Conservation (phyloP, 148 eudicot genomes). For the Vaccinium myrtillus region DNA sequence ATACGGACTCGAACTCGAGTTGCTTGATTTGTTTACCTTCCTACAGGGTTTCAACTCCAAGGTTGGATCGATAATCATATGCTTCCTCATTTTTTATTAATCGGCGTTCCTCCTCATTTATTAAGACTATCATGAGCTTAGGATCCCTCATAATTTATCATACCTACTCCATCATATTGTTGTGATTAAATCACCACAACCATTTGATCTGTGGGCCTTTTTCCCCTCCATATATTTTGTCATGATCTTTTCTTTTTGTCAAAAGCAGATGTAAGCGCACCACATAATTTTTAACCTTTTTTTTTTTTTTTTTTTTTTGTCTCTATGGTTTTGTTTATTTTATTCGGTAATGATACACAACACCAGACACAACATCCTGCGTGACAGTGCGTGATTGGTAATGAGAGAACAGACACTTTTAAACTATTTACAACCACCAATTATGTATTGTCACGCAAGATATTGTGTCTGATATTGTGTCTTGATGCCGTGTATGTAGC, state of each 20-base stretch:
- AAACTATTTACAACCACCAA: too few relatives aligned
- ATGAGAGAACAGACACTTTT: too few relatives aligned
- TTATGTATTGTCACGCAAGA: too few relatives aligned
- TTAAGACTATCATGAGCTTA: neutral
- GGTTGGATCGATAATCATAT: neutral
- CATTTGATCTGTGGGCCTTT: constrained; percentile 7
- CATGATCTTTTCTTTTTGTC: constrained; percentile 6
- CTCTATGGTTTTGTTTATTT: neutral
- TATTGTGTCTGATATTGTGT: too few relatives aligned
- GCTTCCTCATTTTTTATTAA: neutral
- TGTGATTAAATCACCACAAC: constrained; percentile 3
- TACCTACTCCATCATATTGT: neutral
- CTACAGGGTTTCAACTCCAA: too few relatives aligned
- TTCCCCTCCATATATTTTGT: neutral
- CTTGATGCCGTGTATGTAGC: too few relatives aligned
- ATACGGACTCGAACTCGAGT: too few relatives aligned
- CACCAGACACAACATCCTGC: too few relatives aligned
- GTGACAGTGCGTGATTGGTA: too few relatives aligned
- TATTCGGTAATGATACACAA: neutral
- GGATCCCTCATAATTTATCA: neutral
- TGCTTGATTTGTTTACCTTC: too few relatives aligned
- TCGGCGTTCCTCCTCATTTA: neutral
- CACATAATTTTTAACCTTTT: neutral
- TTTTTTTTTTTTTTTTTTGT: too few relatives aligned
- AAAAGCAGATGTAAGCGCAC: constrained; percentile 17